phyloP scores from a whole-genome alignment of 768 basidiomycete genomes.

The Cubamyces sp. region DNA sequence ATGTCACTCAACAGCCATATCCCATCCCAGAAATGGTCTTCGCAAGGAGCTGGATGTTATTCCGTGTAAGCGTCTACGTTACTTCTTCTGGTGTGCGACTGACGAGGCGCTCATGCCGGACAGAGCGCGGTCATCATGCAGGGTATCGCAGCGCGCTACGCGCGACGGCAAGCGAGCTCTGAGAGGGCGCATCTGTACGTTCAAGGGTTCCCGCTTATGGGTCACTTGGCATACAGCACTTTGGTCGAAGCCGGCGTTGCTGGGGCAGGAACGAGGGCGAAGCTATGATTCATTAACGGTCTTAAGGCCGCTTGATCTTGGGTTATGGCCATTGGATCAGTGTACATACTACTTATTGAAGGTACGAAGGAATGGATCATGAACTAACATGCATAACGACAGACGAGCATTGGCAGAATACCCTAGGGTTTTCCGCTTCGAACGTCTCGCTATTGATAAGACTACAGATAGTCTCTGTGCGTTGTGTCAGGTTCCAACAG shows the following conservation, averaged over 20 bases:
- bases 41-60: conserved; percentile 84
- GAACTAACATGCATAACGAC: too few relatives aligned
- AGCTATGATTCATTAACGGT: conserved; percentile 9
- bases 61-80: conserved; percentile 57
- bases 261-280: conserved; percentile 18
- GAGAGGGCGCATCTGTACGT: conserved; percentile 62
- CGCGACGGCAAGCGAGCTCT: conserved; percentile 87
- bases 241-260: conserved; percentile 18
- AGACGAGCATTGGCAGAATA: too few relatives aligned
- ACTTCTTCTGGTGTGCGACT: background rate
- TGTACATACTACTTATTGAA: too few relatives aligned
- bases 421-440: too few relatives aligned
- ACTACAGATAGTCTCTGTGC: too few relatives aligned
- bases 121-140: conserved; percentile 83
- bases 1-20: conserved; percentile 63
- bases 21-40: conserved; percentile 82
- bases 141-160: conserved; percentile 87
- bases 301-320: background rate
- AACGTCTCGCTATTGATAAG: too few relatives aligned
- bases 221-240: conserved; percentile 54
- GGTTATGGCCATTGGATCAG: too few relatives aligned
- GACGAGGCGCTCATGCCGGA: background rate
- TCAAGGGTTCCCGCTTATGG: conserved; percentile 60
- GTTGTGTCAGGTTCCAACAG: too few relatives aligned
- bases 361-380: too few relatives aligned